These are phyloP conservation scores for Rhizophora mangle DNA, from an alignment of 345 rosid genomes.

Conservation along the genomic window DNA sequence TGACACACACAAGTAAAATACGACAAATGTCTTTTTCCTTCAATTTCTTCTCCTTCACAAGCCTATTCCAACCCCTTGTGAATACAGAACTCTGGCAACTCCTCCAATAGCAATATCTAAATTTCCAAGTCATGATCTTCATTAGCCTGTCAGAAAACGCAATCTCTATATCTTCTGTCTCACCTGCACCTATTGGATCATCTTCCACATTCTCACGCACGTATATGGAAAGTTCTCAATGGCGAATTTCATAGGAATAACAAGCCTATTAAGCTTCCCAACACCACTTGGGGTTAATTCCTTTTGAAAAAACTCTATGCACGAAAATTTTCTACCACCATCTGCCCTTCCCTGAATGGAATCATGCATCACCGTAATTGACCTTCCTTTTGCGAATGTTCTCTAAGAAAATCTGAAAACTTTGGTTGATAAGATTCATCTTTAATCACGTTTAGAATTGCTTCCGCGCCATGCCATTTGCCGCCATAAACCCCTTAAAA, in stretches of 20 bases:
- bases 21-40: slow-evolving; percentile 17
- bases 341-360: neutral
- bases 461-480: slow-evolving; percentile 36
- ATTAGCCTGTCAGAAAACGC: slow-evolving; percentile 20
- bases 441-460: slow-evolving; percentile 53
- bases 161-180: slow-evolving; percentile 18
- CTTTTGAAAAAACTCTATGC: slow-evolving; percentile 17
- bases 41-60: slow-evolving; percentile 27
- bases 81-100: slow-evolving; percentile 31
- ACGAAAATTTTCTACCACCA: slow-evolving; percentile 4
- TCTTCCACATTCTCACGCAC: slow-evolving; percentile 1
- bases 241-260: slow-evolving; percentile 29
- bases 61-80: slow-evolving; percentile 32
- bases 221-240: slow-evolving; percentile 14
- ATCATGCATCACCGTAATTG: neutral
- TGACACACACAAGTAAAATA: slow-evolving; percentile 22
- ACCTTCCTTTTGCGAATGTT: slow-evolving; percentile 5
- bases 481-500: slow-evolving; percentile 63
- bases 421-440: slow-evolving; percentile 21
- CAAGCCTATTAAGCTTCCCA: slow-evolving; percentile 30
- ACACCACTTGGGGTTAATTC: slow-evolving; percentile 33
- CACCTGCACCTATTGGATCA: neutral
- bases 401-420: slow-evolving; percentile 13
- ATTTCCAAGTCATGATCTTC: slow-evolving; percentile 22
- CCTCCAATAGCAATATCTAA: slow-evolving; percentile 32